A percentile compares a stretch with the other conserved stretches of the same genome.
phyloP scores from a whole-genome alignment of 192 early-diverging fungal genomes.

The Mortierella claussenii region DNA sequence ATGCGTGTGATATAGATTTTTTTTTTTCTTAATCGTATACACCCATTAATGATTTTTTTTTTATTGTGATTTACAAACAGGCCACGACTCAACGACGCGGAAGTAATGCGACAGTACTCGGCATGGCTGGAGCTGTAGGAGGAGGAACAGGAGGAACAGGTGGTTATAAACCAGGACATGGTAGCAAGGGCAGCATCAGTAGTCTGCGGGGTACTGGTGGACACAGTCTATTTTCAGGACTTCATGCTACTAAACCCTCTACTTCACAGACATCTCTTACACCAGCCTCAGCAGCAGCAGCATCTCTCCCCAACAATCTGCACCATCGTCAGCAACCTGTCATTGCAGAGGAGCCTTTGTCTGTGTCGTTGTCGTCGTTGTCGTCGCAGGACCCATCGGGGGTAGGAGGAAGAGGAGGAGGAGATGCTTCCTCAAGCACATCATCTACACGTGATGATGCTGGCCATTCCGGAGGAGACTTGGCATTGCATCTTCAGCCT shows the following conservation, averaged over 20 bases:
- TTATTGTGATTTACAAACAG: conserved; percentile 8
- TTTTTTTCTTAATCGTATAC: neutral
- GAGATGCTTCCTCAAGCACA: neutral
- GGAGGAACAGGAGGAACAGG: conserved; percentile 8
- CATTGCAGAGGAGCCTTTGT: conserved; percentile 17
- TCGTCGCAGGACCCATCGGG: no score
- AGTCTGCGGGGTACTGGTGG: conserved; percentile 32
- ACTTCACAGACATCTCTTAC: neutral
- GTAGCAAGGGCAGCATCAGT: conserved; percentile 35
- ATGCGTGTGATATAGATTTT: neutral
- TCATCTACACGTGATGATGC: neutral
- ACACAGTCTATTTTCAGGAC: conserved; percentile 47
- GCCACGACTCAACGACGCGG: conserved; percentile 41
- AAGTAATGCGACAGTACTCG: conserved; percentile 38
- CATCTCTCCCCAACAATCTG: neutral
- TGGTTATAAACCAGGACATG: conserved; percentile 40
- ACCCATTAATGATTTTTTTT: neutral
- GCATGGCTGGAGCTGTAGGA: conserved; percentile 13
- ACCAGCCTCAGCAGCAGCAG: neutral
- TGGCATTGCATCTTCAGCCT: neutral
- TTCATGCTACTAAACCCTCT: conserved; percentile 5
- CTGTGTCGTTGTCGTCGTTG: no score
- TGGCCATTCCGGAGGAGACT: no score
- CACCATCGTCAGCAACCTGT: conserved; percentile 4
- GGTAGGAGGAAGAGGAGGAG: no score